Evolutionary conservation across 306 rosid genomes (phyloP).

Genomic region (Carpinus viminea): DNA sequence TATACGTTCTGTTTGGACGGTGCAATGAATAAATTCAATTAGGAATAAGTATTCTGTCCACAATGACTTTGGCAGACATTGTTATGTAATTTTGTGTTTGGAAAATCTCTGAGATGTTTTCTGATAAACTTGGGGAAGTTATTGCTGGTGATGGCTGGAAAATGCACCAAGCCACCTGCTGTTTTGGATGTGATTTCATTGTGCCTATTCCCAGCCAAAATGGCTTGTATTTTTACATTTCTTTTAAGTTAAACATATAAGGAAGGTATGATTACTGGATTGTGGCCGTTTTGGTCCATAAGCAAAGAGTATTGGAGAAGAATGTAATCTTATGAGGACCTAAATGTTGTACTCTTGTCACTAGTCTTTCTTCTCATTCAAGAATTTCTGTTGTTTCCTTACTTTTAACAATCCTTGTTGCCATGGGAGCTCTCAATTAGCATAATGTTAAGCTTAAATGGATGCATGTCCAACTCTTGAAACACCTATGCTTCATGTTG

Average conservation of each 20-base stretch:
- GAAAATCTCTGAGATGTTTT: conserved; percentile 13
- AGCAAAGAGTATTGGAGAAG: background rate
- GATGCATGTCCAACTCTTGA: background rate
- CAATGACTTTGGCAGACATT: background rate
- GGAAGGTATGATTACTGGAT: background rate
- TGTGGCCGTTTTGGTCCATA: background rate
- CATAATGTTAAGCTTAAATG: background rate
- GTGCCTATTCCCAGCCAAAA: background rate
- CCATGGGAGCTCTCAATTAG: background rate
- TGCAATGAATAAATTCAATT: conserved; percentile 29
- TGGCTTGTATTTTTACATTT: background rate
- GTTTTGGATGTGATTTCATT: background rate
- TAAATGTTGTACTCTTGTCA: background rate
- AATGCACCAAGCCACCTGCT: background rate
- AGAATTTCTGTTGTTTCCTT: background rate
- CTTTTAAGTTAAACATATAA: too few species aligned
- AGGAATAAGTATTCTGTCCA: conserved; percentile 8
- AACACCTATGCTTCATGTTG: background rate
- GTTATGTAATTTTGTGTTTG: background rate
- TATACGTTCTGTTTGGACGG: background rate
- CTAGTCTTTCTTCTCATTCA: too few species aligned
- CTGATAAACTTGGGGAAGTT: conserved; percentile 17
- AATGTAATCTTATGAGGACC: background rate
- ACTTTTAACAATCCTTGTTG: background rate
- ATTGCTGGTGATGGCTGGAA: background rate